phyloP scores from a whole-genome alignment of 2,329 filamentous ascomycete genomes.

The Pleurostoma richardsiae region DNA sequence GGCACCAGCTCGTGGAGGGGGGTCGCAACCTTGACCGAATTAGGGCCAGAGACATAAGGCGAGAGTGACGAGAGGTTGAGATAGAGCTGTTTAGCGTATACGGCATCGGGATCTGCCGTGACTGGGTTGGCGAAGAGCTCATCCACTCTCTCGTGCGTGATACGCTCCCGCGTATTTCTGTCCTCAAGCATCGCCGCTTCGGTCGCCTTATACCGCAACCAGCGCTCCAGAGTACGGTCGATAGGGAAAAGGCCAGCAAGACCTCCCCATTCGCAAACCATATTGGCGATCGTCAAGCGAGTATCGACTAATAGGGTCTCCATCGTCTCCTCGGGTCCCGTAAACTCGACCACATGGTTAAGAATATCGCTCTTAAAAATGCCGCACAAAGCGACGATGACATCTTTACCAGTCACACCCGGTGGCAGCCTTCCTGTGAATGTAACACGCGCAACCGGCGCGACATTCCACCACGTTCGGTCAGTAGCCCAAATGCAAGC shows the following conservation, averaged over 20 bases:
- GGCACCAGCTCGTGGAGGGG: constrained; percentile 68
- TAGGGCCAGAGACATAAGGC: constrained; percentile 80
- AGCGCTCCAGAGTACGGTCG: constrained; percentile 64
- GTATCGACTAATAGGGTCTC: constrained; percentile 65
- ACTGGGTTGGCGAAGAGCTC: constrained; percentile 63
- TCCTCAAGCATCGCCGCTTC: constrained; percentile 54
- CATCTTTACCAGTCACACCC: constrained; percentile 88
- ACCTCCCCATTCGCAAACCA: constrained; percentile 72
- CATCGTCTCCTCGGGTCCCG: constrained; percentile 73
- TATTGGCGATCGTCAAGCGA: constrained; percentile 69
- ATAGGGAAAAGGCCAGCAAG: constrained; percentile 60
- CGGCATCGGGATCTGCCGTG: constrained; percentile 69
- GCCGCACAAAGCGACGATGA: constrained; percentile 82
- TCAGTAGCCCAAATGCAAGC: constrained; percentile 80
- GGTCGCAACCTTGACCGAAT: constrained; percentile 83
- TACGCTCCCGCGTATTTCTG: constrained; percentile 47
- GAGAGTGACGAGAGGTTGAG: constrained; percentile 78
- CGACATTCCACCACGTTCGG: constrained; percentile 83
- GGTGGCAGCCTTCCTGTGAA: constrained; percentile 68
- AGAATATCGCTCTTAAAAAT: constrained; percentile 81
- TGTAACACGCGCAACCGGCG: constrained; percentile 74
- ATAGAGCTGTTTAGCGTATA: constrained; percentile 78
- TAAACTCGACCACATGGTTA: constrained; percentile 87
- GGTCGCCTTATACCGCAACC: constrained; percentile 75
- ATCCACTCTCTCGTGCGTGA: constrained; percentile 70